phyloP scores from a whole-genome alignment of 1,139 yeast genomes.

The Candida tunisiensis region DNA sequence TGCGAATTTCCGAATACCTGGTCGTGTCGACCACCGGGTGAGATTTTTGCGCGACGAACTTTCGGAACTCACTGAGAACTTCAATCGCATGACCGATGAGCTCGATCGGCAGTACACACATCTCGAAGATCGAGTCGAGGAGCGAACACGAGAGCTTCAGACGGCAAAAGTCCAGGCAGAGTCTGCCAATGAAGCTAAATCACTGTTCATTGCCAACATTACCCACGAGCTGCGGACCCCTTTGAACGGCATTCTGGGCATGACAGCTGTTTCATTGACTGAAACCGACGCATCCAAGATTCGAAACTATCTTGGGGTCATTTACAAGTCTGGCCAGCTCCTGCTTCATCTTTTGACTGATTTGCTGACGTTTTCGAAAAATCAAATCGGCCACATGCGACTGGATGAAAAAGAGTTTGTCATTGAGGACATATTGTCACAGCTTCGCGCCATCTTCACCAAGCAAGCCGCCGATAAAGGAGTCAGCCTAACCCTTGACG shows the following conservation, averaged over 20 bases:
- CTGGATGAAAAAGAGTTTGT: conserved; percentile 65
- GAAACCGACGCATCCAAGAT: conserved; percentile 54
- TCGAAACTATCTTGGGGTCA: conserved; percentile 53
- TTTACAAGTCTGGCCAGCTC: conserved; percentile 77
- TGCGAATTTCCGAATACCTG: conserved; percentile 5
- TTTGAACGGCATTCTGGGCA: conserved; percentile 85
- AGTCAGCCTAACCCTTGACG: conserved; percentile 38
- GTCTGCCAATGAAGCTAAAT: conserved; percentile 86
- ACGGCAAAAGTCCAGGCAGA: conserved; percentile 84
- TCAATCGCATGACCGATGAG: conserved; percentile 82
- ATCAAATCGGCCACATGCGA: conserved; percentile 73
- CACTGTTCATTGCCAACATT: conserved; percentile 87
- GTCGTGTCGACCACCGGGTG: conserved; percentile 5
- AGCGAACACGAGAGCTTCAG: conserved; percentile 76
- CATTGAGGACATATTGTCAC: conserved; percentile 54
- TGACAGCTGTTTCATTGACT: conserved; percentile 88
- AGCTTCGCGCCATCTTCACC: conserved; percentile 61
- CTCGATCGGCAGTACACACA: conserved; percentile 68
- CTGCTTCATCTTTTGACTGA: conserved; percentile 78
- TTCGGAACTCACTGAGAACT: conserved; percentile 74
- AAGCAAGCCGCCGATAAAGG: conserved; percentile 62
- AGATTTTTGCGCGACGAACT: conserved; percentile 68
- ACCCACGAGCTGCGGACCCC: conserved; percentile 95
- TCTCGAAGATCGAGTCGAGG: conserved; percentile 77
- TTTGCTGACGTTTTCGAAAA: conserved; percentile 73